Evolutionary conservation across 2,329 filamentous ascomycete species (phyloP), one percentile per base, ranked within the genome.

Genomic region (Fusarium siculi): DNA sequence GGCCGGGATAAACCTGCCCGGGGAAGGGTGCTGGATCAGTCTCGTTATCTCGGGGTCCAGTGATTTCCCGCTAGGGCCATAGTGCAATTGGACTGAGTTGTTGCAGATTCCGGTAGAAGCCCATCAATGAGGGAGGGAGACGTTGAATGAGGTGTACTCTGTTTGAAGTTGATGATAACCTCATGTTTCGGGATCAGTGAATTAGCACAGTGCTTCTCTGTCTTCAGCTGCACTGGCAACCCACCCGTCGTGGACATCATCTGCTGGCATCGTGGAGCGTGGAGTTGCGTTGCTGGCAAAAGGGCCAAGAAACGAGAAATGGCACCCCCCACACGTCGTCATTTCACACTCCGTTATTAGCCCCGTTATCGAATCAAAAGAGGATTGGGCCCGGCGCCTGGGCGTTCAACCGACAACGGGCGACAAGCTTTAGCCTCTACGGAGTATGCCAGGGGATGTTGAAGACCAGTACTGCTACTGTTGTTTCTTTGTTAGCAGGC

Each of bases 311-410:
- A 68, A 64, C 70, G 66, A 72, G 66, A 66, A 64, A 72, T 43
- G 64, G 57, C 67, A 70, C 70, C 73, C 76, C 76, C 76, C 76
- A 77, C 76, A 77, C 68, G 62, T 77, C 74, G 74, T 77, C 76
- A 77, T 77, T 78, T 77, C 73, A 74, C 64, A 69, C 57, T 68
- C 74, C 74, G 66, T 77, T 76, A 76, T 77, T 78, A 77, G 75
- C 63, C 70, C 68, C 64, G 66, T 74, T 75, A 65, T 73, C 75
- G 73, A 77, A 77, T 77, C 75, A 77, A 75, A 77, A 75, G 66
- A 65, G 72, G 74, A 47, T 66, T 72, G 54, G 61, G 43, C 21
- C 39, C 52, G 63, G 73, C 67, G 74, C 52, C 73, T 68, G 68
- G 70, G 66, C 66, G 68, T 74, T 76, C 64, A 72, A 76, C 70